Percentiles rank a stretch among this genome's conserved stretches.
These are phyloP conservation scores for Beta lomatogona DNA, from an alignment of 179 eudicot species.

Conservation along the genomic window DNA sequence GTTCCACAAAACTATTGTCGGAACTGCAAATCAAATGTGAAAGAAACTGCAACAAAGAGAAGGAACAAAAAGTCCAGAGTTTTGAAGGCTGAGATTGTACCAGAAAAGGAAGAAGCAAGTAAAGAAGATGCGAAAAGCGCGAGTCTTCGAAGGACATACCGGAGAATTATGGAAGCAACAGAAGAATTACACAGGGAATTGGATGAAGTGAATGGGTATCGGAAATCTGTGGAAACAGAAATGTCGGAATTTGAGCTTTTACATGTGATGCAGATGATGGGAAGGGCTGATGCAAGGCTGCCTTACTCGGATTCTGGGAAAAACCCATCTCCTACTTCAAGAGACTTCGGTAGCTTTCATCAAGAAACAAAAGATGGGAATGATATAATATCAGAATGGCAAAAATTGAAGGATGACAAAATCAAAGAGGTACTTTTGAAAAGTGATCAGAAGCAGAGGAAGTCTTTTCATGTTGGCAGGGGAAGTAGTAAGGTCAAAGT, in stretches of 20 bases:
- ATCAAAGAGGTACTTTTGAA: constrained; percentile 37
- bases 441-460: constrained; percentile 42
- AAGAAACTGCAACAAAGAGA: constrained; percentile 10
- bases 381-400: constrained; percentile 29
- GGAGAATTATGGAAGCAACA: constrained; percentile 36
- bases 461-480: constrained; percentile 39
- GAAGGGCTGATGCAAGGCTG: constrained; percentile 13
- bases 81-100: background rate
- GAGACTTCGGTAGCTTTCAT: background rate
- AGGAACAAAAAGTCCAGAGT: constrained; percentile 1
- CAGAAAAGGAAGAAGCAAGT: background rate
- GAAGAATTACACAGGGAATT: constrained; percentile 32
- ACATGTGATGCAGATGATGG: constrained; percentile 28
- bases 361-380: constrained; percentile 1
- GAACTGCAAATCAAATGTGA: constrained; percentile 25
- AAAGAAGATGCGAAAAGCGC: constrained; percentile 32
- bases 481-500: constrained; percentile 38
- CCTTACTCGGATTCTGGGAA: background rate
- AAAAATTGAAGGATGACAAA: constrained; percentile 43
- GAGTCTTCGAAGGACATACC: constrained; percentile 21
- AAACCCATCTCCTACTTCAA: background rate
- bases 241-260: constrained; percentile 27
- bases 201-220: constrained; percentile 25
- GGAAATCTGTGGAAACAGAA: constrained; percentile 31
- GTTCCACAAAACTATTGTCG: constrained; percentile 14